Base-by-base conservation (phyloP, 2,329 filamentous ascomycete species). In the Phaeophleospora eucalypticola region DNA sequence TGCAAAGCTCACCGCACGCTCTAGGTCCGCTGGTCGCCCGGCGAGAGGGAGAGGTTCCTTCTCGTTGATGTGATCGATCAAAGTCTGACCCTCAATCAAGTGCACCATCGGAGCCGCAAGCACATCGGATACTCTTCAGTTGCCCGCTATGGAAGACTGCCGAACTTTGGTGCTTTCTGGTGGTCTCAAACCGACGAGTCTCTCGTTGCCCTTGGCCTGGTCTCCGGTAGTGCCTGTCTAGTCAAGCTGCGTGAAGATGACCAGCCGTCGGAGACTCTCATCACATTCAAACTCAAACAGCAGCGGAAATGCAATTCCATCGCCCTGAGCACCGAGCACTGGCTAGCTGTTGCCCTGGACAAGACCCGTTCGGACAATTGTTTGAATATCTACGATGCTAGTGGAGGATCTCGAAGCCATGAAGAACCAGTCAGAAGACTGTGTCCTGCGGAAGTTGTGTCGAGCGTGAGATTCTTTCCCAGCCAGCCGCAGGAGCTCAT, bases 331-430 rank as follows among this genome's bases (percentile, higher is more conserved):
- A 82, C 80, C 3, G 84, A 85, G 15, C 71, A 74, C 41, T 74
- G 86, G 46, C 71, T 94, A 42, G 88, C 87, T 8, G 86, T 89
- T 20, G 88, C 86, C 1, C 73, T 93, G 42, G 88, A 93, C 59
- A 79, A 86, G 57, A 87, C 90, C 18, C 80, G 88, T 24, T 89
- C 87, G 67, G 88, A 93, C 62, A 81, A 85, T 53, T 89, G 86
- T 58, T 75, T 94, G 40, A 87, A 91, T 59, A 83, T 93, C 21
- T 93, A 87, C 79, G 87, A 94, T 65, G 76, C 89, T 45, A 84
- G 80, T 57, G 79, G 70, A 58, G 73, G 81, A 39, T 77, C 74
- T 67, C 65, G 74, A 74, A 57, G 63, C 71, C 54, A 57, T 17
- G 64, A 70, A 33, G 73, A 76, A 65, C 77, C 65, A 57, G 74